phyloP scores from a whole-genome alignment of 176 grass and related monocot genomes.

The Eragrostis nindensis region DNA sequence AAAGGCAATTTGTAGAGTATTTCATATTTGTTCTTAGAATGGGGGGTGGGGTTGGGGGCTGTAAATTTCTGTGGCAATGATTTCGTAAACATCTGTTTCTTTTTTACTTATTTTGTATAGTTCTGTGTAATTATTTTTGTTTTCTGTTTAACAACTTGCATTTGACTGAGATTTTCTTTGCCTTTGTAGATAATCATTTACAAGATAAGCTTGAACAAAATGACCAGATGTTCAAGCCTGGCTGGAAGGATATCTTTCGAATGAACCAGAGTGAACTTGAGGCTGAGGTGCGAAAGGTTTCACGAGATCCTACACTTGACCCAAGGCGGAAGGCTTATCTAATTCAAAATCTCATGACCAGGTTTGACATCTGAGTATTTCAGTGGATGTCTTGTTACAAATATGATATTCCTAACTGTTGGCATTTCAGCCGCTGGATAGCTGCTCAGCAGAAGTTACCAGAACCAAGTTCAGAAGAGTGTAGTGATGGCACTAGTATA shows the following conservation, averaged over 20 bases:
- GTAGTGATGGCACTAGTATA: conserved; percentile 49
- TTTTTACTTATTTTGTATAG: conserved; percentile 19
- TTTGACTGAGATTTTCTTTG: conserved; percentile 35
- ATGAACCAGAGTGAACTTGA: conserved; percentile 99
- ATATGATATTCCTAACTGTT: conserved; percentile 36
- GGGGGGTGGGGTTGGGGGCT: not conserved
- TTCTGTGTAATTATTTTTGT: conserved; percentile 19
- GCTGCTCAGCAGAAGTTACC: conserved; percentile 97
- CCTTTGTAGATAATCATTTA: conserved; percentile 49
- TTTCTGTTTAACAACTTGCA: not conserved
- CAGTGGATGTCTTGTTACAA: conserved; percentile 11
- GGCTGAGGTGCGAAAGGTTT: conserved; percentile 97
- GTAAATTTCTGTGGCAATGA: conserved; percentile 12
- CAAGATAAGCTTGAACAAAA: conserved; percentile 81
- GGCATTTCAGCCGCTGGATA: conserved; percentile 86
- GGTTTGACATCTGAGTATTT: conserved; percentile 57
- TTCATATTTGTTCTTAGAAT: conserved; percentile 14
- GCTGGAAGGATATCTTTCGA: conserved; percentile 99
- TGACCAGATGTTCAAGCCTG: conserved; percentile 97
- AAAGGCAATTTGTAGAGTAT: not conserved
- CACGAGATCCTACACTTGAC: conserved; percentile 89
- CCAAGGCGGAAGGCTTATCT: conserved; percentile 98
- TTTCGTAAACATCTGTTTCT: conserved; percentile 7
- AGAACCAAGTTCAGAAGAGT: conserved; percentile 60
- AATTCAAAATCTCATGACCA: conserved; percentile 99